Conservation (phyloP, 1,284 basidiomycete species). For the Athelia psychrophila region DNA sequence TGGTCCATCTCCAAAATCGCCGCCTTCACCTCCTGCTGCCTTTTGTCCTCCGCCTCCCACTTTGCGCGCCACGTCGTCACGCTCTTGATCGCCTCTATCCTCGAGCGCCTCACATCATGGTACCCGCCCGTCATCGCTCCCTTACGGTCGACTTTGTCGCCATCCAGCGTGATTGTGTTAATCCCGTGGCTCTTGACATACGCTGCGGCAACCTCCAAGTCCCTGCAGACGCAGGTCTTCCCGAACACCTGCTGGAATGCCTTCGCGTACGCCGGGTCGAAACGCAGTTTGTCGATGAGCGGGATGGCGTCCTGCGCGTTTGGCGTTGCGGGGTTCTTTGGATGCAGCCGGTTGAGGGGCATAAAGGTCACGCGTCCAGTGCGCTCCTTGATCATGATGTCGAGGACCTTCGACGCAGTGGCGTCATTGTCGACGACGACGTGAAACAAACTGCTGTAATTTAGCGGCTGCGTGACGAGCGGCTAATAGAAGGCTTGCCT, state of each 20-base stretch:
- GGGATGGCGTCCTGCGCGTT: conserved; percentile 89
- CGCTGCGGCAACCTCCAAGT: conserved; percentile 88
- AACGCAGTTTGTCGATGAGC: conserved; percentile 81
- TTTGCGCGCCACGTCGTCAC: conserved; percentile 79
- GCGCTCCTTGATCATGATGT: conserved; percentile 90
- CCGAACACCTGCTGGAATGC: conserved; percentile 99
- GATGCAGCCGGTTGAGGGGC: conserved; percentile 95
- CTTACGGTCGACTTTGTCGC: conserved; percentile 96
- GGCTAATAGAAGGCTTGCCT: conserved; percentile 48
- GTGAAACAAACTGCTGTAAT: conserved; percentile 81
- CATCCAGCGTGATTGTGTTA: conserved; percentile 96
- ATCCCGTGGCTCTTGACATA: conserved; percentile 94
- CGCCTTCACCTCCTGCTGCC: conserved; percentile 72
- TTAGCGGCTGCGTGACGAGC: conserved; percentile 4
- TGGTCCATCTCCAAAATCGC: conserved; percentile 79
- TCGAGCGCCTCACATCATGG: conserved; percentile 87
- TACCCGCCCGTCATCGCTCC: conserved; percentile 96
- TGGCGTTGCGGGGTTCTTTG: conserved; percentile 65
- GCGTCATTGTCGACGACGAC: conserved; percentile 96
- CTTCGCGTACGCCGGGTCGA: conserved; percentile 68
- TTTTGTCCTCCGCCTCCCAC: conserved; percentile 63
- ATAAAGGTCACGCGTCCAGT: conserved; percentile 97
- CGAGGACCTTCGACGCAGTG: conserved; percentile 85
- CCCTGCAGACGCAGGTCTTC: conserved; percentile 93
- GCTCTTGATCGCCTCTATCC: conserved; percentile 84